These are phyloP conservation scores for Microbotryomycetes sp. DNA, from an alignment of 1,284 basidiomycete genomes.

Conservation along the genomic window DNA sequence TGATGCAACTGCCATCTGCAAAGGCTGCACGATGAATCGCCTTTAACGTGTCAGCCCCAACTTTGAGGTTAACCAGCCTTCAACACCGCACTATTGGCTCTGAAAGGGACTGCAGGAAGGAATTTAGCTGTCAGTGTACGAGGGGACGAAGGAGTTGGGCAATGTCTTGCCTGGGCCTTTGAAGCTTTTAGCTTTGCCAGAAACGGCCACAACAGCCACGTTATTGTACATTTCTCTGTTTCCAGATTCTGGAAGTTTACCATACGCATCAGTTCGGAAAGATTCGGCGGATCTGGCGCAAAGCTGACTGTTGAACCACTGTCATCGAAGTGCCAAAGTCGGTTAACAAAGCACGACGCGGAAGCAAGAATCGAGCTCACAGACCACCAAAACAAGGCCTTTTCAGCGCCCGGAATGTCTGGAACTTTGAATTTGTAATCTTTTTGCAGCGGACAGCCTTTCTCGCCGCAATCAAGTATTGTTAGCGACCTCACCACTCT, in stretches of 20 bases:
- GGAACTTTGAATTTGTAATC: conserved; percentile 18
- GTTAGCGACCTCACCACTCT: not conserved
- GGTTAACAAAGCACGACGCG: not conserved
- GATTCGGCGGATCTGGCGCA: not conserved
- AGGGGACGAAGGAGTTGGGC: no score
- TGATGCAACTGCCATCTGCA: not conserved
- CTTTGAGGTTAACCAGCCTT: no score
- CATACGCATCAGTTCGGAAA: not conserved
- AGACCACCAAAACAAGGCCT: not conserved
- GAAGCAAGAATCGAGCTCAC: not conserved
- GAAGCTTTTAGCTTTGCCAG: not conserved
- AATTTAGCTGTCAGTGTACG: no score
- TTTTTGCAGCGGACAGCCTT: not conserved
- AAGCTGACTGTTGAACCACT: not conserved
- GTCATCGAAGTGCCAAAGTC: not conserved
- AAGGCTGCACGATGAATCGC: not conserved
- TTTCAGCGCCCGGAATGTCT: not conserved
- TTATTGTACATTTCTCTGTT: not conserved
- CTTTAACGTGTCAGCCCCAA: no score
- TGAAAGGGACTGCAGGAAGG: not conserved
- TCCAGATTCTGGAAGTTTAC: not conserved
- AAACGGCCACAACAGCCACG: not conserved
- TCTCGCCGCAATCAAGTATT: no score
- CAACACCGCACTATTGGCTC: not conserved
- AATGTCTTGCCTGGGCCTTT: not conserved